Base-by-base conservation (phyloP, 2,329 filamentous ascomycete species). In the Cadophora malorum region DNA sequence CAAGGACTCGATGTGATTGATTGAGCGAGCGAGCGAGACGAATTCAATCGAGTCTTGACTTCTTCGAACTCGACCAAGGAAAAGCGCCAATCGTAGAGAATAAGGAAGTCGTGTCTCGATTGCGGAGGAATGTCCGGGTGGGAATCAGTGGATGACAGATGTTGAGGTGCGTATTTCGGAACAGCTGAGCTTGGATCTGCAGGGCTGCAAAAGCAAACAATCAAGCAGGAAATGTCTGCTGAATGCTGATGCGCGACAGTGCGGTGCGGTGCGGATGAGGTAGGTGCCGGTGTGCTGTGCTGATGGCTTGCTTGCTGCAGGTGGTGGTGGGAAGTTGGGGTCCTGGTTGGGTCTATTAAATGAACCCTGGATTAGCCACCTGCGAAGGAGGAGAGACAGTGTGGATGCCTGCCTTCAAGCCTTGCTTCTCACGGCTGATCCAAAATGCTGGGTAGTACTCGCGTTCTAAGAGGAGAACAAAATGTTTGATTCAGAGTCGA, bases 401-500 rank as follows among this genome's bases (percentile, higher is more conserved):
- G 69, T 71, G 67, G 63, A 64, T 65, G 60, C 49, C 64, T 33
- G 47, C 25, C 47, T 60, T 23, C 59, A 62, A 41, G 14, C 9
- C 31, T 38, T 59, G 7, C 56, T 64, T 58, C 64, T 45, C 66
- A 69, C 65, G 67, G 65, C 67, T 67, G 65, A 64, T 63, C 67
- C 69, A 67, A 66, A 59, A 55, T 58, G 21, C 60, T 60, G 69
- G 67, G 66, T 67, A 69, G 67, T 69, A 65, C 14, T 59, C 14
- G 35, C 41, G 38, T 21, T 59, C 41, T 21, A 35, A 45, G 56
- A 59, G 19, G 6, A 21, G 23, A 21, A 25, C 10, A 9, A 4
- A 45, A 12, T 3, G n/a, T 7, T 41, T 12, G 21, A 25, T 19
- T 45, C 21, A 25, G 28, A 25, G 45, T 14, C 6, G 7, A 23